Base-by-base conservation (phyloP, 2,329 filamentous ascomycete genomes). In the Huntiella savannae region DNA sequence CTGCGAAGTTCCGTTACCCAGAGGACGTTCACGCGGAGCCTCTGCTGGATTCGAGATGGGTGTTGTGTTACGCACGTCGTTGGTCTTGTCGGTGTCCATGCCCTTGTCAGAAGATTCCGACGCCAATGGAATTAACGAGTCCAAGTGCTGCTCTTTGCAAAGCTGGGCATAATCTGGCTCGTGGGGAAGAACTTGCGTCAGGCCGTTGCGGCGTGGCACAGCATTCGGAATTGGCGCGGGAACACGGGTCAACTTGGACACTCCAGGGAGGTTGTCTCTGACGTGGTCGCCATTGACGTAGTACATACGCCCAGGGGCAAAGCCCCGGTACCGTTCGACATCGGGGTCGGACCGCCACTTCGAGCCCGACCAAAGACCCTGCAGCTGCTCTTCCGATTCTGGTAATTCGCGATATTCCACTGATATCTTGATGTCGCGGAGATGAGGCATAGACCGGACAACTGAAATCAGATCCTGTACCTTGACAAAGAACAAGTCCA, bases 401-500 rank as follows among this genome's bases (percentile, higher is more conserved):
- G 71, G 62, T 8, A 75, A 60, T 57, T 80, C 76, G 43, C 69
- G 65, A 53, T 79, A 79, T 43, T 69, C 66, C 42, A 79, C 67
- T 6, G 66, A 63, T 43, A 80, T 62, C 53, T 65, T 66, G 45
- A 78, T 53, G 49, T 68, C 63, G 44, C 65, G 68, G 15, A 80
- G 64, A 54, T 80, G 75, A 28, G 73, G 67, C 47, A 74, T 65
- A 45, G 62, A 71, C 4, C 74, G 67, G 8, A 78, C 60, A 37
- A 71, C 67, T 51, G 64, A 70, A 62, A 80, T 67, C 49, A 79
- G 65, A 53, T 80, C 76, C 28, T 73, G 51, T 60, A 78, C 73
- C 65, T 77, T 79, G 51, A 80, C 70, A 54, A 79, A 79, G 56
- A 79, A 80, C 66, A 79, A 67, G 53, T 79, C 70, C 55, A 71